A percentile compares a stretch with the other conserved stretches of the same genome.
phyloP scores from a whole-genome alignment of 148 eudicot species.

The Agrostemma githago region DNA sequence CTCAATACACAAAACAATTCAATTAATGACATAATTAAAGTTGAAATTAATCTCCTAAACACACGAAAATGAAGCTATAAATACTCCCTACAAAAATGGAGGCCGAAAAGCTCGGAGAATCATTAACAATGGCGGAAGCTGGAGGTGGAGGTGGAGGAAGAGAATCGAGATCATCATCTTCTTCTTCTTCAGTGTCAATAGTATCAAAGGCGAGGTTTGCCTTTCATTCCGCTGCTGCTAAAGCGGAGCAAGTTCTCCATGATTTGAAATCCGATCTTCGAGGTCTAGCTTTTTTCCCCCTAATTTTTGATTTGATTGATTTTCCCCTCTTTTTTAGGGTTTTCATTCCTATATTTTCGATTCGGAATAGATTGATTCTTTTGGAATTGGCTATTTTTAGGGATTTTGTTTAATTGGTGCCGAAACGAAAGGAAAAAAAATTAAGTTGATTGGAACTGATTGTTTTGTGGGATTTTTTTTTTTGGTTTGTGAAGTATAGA shows the following conservation, averaged over 20 bases:
- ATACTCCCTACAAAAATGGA: neutral
- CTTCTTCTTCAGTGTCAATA: constrained; percentile 22
- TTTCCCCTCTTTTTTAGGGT: neutral
- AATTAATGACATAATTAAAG: neutral
- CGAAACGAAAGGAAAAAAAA: too few relatives aligned
- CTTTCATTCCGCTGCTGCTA: constrained; percentile 90
- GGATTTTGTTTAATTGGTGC: neutral
- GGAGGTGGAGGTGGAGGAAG: constrained; percentile 39
- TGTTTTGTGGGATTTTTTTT: neutral
- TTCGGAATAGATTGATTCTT: neutral
- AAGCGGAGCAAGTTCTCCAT: constrained; percentile 73
- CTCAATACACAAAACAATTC: neutral
- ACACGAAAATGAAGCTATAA: neutral
- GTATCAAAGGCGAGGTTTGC: constrained; percentile 81
- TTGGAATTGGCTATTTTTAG: neutral
- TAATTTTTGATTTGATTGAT: neutral
- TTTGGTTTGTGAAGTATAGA: constrained; percentile 17
- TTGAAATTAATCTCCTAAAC: too few relatives aligned
- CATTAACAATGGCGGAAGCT: constrained; percentile 1
- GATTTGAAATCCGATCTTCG: constrained; percentile 76
- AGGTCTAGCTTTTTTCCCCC: constrained; percentile 28
- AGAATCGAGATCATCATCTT: neutral
- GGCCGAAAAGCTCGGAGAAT: neutral
- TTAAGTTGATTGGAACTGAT: neutral
- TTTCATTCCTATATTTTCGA: constrained; percentile 20